phyloP scores from a whole-genome alignment of 2,329 filamentous ascomycete species.

The Cryphonectria naterciae region DNA sequence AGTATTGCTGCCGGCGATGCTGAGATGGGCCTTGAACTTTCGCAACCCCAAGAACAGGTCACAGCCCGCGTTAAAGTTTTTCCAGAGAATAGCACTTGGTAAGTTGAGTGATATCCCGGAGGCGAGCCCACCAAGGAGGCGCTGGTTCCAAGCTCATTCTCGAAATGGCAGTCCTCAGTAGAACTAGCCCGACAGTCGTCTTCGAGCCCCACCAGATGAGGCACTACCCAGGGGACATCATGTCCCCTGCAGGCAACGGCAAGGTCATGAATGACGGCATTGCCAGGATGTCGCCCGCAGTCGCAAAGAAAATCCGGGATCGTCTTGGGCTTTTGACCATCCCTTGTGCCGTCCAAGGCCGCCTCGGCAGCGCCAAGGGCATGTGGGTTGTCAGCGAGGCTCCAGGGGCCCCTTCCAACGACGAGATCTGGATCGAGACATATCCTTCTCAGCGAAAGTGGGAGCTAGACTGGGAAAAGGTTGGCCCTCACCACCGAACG shows the following conservation, averaged over 20 bases:
- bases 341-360: constrained; percentile 69
- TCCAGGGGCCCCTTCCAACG: constrained; percentile 42
- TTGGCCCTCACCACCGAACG: constrained; percentile 58
- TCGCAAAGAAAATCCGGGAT: constrained; percentile 58
- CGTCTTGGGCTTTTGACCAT: constrained; percentile 55
- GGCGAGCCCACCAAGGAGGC: constrained; percentile 1
- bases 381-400: constrained; percentile 65
- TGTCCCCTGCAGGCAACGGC: constrained; percentile 42
- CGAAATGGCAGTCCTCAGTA: constrained; percentile 50
- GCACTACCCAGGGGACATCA: constrained; percentile 42
- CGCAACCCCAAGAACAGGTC: constrained; percentile 42
- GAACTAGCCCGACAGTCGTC: constrained; percentile 50
- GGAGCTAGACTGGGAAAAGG: constrained; percentile 48
- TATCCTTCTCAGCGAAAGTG: constrained; percentile 73
- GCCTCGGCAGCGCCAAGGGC: constrained; percentile 75
- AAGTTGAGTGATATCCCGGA: constrained; percentile 29
- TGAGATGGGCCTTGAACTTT: constrained; percentile 58
- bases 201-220: constrained; percentile 53
- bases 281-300: constrained; percentile 63
- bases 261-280: constrained; percentile 71
- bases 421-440: constrained; percentile 67
- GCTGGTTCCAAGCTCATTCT: constrained; percentile 21
- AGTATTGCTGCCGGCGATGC: constrained; percentile 46
- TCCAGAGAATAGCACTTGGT: constrained; percentile 61
- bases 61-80: constrained; percentile 59